Evolutionary conservation across 2,329 filamentous ascomycete genomes (phyloP).

Genomic region (Clonostachys rhizophaga): DNA sequence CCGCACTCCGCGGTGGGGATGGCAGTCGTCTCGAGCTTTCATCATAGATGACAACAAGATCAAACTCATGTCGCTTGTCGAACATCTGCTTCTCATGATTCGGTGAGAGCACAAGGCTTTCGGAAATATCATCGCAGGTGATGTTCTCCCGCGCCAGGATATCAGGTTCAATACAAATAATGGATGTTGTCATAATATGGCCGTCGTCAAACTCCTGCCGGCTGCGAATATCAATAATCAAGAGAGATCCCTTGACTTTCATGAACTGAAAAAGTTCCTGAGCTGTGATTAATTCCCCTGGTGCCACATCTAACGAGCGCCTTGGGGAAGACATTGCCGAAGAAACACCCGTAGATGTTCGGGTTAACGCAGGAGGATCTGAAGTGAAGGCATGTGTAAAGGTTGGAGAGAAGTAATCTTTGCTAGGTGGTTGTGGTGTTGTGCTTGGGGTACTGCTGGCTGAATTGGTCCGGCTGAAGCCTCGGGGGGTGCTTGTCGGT

Average conservation of each 20-base stretch:
- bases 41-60: slow-evolving; percentile 90
- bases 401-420: slow-evolving; percentile 24
- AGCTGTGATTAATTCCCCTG: slow-evolving; percentile 56
- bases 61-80: slow-evolving; percentile 67
- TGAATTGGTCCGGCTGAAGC: slow-evolving; percentile 54
- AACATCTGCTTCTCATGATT: slow-evolving; percentile 74
- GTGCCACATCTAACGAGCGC: slow-evolving; percentile 38
- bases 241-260: slow-evolving; percentile 50
- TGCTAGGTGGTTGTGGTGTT: slow-evolving; percentile 16
- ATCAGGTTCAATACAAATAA: slow-evolving; percentile 84
- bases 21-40: slow-evolving; percentile 53
- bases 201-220: slow-evolving; percentile 81
- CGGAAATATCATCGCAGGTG: slow-evolving; percentile 56
- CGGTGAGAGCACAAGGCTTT: slow-evolving; percentile 67
- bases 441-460: slow-evolving; percentile 8
- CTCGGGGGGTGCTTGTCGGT: slow-evolving; percentile 60
- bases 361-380: background rate
- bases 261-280: slow-evolving; percentile 70
- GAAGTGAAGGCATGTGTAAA: slow-evolving; percentile 18
- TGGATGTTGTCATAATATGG: slow-evolving; percentile 78
- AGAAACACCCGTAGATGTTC: background rate
- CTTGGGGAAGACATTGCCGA: slow-evolving; percentile 1
- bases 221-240: slow-evolving; percentile 81
- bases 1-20: slow-evolving; percentile 21
- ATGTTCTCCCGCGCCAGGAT: slow-evolving; percentile 66